Percentiles rank a stretch among this genome's conserved stretches.
These are phyloP conservation scores for Colletotrichum sp. DNA, from an alignment of 2,329 filamentous ascomycete species.

Conservation along the genomic window DNA sequence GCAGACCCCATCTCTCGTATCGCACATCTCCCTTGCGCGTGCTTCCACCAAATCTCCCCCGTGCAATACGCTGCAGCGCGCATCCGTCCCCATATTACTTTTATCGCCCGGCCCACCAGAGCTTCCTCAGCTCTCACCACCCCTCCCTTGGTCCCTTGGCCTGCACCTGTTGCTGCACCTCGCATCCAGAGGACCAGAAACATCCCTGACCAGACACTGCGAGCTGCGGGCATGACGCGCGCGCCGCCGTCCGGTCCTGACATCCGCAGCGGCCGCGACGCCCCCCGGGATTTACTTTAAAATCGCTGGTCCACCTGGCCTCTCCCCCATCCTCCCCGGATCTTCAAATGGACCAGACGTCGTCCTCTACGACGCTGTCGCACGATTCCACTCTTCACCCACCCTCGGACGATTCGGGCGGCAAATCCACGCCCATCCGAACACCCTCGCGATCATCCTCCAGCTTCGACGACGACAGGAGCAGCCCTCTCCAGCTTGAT, in stretches of 20 bases:
- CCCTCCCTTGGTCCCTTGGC: background rate
- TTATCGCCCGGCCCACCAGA: background rate
- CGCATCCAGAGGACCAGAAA: background rate
- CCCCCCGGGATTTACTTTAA: background rate
- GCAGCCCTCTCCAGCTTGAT: background rate
- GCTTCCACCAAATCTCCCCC: background rate
- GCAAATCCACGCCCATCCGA: constrained; percentile 7
- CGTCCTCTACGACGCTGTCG: constrained; percentile 9
- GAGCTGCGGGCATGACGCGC: constrained; percentile 9
- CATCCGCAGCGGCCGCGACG: constrained; percentile 11
- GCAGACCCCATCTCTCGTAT: background rate
- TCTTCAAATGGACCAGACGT: constrained; percentile 13
- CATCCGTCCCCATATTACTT: background rate
- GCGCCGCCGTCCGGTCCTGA: background rate
- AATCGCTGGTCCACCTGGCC: background rate
- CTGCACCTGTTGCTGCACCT: background rate
- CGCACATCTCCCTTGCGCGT: background rate
- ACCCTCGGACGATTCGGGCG: constrained; percentile 5
- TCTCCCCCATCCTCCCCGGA: background rate
- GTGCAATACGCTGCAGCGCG: background rate
- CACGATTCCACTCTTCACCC: background rate
- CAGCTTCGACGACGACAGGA: background rate
- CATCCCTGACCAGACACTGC: background rate
- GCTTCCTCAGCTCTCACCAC: background rate
- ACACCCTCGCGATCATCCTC: constrained; percentile 21